Base-by-base conservation (phyloP, 768 basidiomycete genomes). In the Kwoniella bestiolae region DNA sequence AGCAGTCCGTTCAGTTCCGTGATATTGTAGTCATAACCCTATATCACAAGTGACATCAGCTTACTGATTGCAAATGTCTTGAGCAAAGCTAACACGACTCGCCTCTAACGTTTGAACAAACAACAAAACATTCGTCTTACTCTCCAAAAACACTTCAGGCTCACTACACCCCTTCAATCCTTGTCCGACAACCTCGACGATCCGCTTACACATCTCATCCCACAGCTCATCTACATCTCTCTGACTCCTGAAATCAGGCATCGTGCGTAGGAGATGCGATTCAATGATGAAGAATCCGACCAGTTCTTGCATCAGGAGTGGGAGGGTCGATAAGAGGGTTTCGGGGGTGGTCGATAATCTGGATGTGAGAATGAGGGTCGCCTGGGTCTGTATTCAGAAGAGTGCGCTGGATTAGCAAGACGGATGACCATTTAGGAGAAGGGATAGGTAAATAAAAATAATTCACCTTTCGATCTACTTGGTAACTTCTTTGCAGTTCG, bases 221-320 rank as follows among this genome's bases (percentile, higher is more conserved):
- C 95, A 98, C 9, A 99, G 86, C 62, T 94, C 93, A 70, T 98
- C 94, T 2, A 98, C 89, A 69, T 98, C 93, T 49, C 88, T 85
- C 70, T 89, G 86, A 16, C 90, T 91, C n/a, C 96, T 87, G 83
- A 99, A 99, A 45, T 86, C 87, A 18, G 89, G 88, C 9, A 94
- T 92, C 0, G 92, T 92, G 70, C 89, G 87, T 6, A 97, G 85
- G 0, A 99, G 94, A 76, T 95, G 89, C 1, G 87, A 89, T 82
- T 99, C 96, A 69, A 98, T 89, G 63, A 99, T 93, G 83, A 98
- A 99, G 82, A 96, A 99, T 0, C 96, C 96, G 38, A 93, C 90
- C 68, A 98, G 91, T 81, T 97, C 92, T 78, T 95, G 90, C 26
- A 91, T 90, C 23, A 98, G 83, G n/a, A 86, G 78, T 0, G 89